Base-by-base conservation (phyloP, 164 flowering plant genomes). In the Cinnamomum micranthum region DNA sequence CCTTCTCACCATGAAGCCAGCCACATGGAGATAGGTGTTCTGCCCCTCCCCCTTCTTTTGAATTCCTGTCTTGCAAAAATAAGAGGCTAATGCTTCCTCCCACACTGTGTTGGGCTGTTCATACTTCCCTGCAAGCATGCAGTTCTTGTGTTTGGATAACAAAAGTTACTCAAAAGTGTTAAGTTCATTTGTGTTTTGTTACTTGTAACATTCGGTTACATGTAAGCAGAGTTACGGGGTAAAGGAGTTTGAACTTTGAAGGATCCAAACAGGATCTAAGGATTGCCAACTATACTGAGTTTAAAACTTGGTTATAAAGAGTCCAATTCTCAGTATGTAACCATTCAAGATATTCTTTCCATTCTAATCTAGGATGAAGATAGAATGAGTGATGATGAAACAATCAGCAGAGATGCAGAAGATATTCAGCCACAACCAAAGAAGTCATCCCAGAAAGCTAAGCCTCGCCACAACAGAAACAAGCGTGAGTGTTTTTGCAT, bases 401-500 rank as follows among this genome's bases (percentile, higher is more conserved):
- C 71, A 72, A 66, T 71, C 33, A 69, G 33, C 58, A 64, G 72
- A 66, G 41, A 66, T 50, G 81, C 69, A 28, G 47, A 76, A 68
- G 78, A 17, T 20, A 59, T 74, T 69, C 79, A 85, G 79, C 71
- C 63, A 47, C 74, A 65, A 73, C 20, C 88, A 55, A 81, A 76
- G n/a, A 87, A 80, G 74, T 71, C 81, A 52, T 31, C 87, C 47
- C 63, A 67, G 23, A 69, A 75, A 64, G 52, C 71, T 22, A 71
- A 66, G 59, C 7, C 81, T 68, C 83, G 75, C 27, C 77, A 59
- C 69, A 82, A 80, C 47, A 82, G 81, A 79, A 78, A 27, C 72
- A 88, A 81, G 77, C 78, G 95, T 91, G 72, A 90, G 92, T 74
- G 77, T 68, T 62, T 69, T 25, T 28, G 14, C 50, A 69, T 62